These are phyloP conservation scores for Syzygium syzygioides DNA, from an alignment of 441 rosid species.

Conservation along the genomic window DNA sequence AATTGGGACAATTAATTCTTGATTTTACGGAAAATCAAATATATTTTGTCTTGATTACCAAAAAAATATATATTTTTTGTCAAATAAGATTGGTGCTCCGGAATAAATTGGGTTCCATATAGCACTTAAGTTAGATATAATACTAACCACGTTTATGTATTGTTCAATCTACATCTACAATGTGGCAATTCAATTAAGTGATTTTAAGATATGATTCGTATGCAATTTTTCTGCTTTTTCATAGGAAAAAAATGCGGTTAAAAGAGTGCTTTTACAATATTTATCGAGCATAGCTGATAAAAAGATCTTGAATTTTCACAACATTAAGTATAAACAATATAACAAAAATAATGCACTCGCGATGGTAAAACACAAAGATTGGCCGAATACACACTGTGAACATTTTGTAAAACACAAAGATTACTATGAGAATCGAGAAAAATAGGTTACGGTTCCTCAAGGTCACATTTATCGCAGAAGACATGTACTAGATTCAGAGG, in stretches of 20 bases:
- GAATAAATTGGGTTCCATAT: not conserved
- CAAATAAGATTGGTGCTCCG: not conserved
- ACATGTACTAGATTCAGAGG: not conserved
- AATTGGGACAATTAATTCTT: not conserved
- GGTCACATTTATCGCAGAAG: not conserved
- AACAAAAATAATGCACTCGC: not conserved
- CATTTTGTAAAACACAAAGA: not conserved
- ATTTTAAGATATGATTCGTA: not conserved
- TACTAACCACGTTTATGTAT: not conserved
- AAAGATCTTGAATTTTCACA: not conserved
- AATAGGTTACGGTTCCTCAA: not conserved
- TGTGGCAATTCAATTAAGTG: not conserved
- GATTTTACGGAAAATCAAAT: not conserved
- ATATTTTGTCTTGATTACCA: too few relatives aligned
- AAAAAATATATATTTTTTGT: too few relatives aligned
- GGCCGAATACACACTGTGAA: not conserved
- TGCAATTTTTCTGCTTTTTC: not conserved
- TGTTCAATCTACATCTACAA: not conserved
- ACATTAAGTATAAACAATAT: not conserved
- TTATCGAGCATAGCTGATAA: not conserved
- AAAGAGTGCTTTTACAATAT: not conserved
- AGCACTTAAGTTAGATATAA: not conserved
- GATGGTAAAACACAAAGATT: conserved; percentile 22
- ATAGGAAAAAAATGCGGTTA: not conserved
- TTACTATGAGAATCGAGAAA: not conserved